Base-by-base conservation (phyloP, 139 green algal genomes). In the Chlorella sorokiniana region DNA sequence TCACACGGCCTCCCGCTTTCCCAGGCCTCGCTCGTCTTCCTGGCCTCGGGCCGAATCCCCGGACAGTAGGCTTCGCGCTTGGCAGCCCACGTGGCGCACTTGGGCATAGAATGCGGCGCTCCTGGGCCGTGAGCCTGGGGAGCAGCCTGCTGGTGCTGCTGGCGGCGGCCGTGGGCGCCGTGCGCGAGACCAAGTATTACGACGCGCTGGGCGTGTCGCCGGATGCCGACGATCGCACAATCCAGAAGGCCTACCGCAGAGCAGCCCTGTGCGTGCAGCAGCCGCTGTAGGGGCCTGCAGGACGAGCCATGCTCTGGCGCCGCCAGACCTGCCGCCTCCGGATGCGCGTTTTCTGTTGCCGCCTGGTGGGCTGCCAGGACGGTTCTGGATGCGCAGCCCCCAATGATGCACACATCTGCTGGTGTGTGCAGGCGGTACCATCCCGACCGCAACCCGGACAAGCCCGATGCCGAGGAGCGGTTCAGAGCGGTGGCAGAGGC, bases 241-340 rank as follows among this genome's bases (percentile, higher is more conserved):
- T 98, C 44, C 96, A 98, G 83, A 94, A 94, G 48, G 94, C 91
- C 0, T 98, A 98, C 70, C 62, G 91, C 8, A 88, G 91, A 75
- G 35, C 88, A 81, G 93, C 93, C 1, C 61, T 96, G 87, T 93
- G 71, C 89, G 86, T 69, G 62, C 27, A 14, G 61, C 23, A 68
- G 16, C 11, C 3, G 22, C 61, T 68, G 61, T 22, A n/a, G 52
- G 20, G 3, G 52, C 6, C n/a, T n/a, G n/a, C n/a, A n/a, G n/a
- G n/a, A n/a, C n/a, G n/a, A n/a, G n/a, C n/a, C n/a, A n/a, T n/a
- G n/a, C n/a, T n/a, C n/a, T n/a, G n/a, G n/a, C n/a, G n/a, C n/a
- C n/a, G n/a, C n/a, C n/a, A n/a, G n/a, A n/a, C n/a, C n/a, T n/a
- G n/a, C n/a, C n/a, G n/a, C n/a, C n/a, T n/a, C n/a, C n/a, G n/a